These are phyloP conservation scores for Multifurca ochricompacta DNA, from an alignment of 768 basidiomycete genomes.

Conservation along the genomic window DNA sequence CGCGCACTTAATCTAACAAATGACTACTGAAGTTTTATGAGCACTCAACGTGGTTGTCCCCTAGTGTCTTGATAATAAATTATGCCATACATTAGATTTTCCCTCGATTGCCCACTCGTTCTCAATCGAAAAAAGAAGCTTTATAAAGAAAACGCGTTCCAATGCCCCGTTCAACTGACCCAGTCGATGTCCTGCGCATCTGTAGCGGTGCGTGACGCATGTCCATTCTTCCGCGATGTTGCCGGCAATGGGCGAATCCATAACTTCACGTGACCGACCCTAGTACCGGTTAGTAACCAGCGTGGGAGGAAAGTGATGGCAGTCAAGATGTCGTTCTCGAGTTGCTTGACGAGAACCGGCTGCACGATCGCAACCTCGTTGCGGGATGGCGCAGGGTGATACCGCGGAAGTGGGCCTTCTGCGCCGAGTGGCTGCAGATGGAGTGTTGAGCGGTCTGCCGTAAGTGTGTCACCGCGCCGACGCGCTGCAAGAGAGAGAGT, in stretches of 20 bases:
- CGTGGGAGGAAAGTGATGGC: slow-evolving; percentile 71
- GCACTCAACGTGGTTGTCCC: background rate
- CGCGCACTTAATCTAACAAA: no score
- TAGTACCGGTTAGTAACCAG: slow-evolving; percentile 70
- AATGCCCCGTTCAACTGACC: slow-evolving; percentile 4
- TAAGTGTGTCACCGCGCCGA: slow-evolving; percentile 30
- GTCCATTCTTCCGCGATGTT: slow-evolving; percentile 12
- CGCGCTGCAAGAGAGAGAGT: slow-evolving; percentile 65
- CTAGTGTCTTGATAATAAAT: background rate
- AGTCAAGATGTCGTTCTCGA: slow-evolving; percentile 75
- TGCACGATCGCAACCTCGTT: slow-evolving; percentile 88
- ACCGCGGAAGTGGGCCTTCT: slow-evolving; percentile 45
- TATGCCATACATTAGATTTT: slow-evolving; percentile 10
- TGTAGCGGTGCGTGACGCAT: slow-evolving; percentile 3
- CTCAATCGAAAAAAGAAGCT: background rate
- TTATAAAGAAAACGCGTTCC: background rate
- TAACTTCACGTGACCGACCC: slow-evolving; percentile 68
- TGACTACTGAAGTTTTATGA: background rate
- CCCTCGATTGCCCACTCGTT: background rate
- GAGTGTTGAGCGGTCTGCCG: slow-evolving; percentile 44
- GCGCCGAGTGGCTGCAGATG: slow-evolving; percentile 42
- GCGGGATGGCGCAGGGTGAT: slow-evolving; percentile 83
- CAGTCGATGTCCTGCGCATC: slow-evolving; percentile 12
- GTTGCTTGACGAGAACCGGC: slow-evolving; percentile 79
- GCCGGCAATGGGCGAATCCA: slow-evolving; percentile 71